Percentiles rank a stretch among this genome's conserved stretches.
phyloP scores from a whole-genome alignment of 2,329 filamentous ascomycete species.

The Fusarium odoratissimum region DNA sequence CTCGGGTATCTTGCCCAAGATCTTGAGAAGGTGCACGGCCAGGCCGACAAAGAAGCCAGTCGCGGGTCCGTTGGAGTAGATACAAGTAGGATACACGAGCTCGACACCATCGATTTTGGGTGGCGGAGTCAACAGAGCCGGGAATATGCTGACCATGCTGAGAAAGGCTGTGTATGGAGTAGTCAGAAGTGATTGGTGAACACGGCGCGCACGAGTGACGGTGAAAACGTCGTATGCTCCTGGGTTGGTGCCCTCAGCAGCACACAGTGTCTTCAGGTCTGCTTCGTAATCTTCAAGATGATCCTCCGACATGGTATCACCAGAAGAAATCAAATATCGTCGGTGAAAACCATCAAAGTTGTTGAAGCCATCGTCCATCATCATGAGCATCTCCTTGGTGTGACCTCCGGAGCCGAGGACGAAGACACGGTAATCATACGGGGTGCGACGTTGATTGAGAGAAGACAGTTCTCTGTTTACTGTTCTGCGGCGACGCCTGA shows the following conservation, averaged over 20 bases:
- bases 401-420: conserved; percentile 94
- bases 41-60: conserved; percentile 82
- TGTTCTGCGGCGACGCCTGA: conserved; percentile 31
- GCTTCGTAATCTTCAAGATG: conserved; percentile 70
- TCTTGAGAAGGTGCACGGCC: conserved; percentile 60
- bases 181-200: conserved; percentile 84
- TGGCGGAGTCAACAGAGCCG: conserved; percentile 60
- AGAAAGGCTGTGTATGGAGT: conserved; percentile 75
- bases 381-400: conserved; percentile 92
- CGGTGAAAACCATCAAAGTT: conserved; percentile 69
- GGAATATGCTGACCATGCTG: conserved; percentile 73
- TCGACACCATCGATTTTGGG: conserved; percentile 34
- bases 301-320: conserved; percentile 74
- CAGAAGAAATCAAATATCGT: conserved; percentile 83
- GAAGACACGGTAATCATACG: conserved; percentile 71
- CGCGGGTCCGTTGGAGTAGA: conserved; percentile 89
- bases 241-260: conserved; percentile 28
- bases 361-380: conserved; percentile 73
- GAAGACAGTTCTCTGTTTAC: conserved; percentile 27
- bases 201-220: conserved; percentile 80
- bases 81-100: conserved; percentile 72
- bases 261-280: conserved; percentile 45
- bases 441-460: neutral
- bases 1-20: conserved; percentile 57
- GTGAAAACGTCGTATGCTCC: conserved; percentile 72